Base-by-base conservation (phyloP, 169 alveolate genomes). In the Neospora caninum region DNA sequence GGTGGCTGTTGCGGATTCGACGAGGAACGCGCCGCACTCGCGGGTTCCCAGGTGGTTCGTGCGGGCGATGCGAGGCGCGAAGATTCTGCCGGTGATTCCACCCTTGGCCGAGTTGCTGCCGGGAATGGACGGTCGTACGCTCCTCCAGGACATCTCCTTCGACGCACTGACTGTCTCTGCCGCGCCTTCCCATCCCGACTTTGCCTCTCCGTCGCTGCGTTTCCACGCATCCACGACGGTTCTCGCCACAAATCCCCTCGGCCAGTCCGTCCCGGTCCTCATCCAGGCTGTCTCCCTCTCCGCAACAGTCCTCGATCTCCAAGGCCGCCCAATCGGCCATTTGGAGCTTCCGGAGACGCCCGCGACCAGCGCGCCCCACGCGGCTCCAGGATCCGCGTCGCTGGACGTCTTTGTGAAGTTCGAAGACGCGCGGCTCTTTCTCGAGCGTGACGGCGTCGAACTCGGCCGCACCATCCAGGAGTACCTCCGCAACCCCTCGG, bases 101-200 rank as follows among this genome's bases (percentile, higher is more conserved):
- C 89, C 89, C n/a, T 10, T 82, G 36, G 41, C n/a, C 20, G 64
- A 82, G 64, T 67, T 82, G 29, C 58, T 82, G 42, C 89, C 89
- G n/a, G 67, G 64, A 29, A 82, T 82, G 89, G 41, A 82, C 39
- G 39, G 31, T 2, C 43, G 22, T 2, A 9, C 13, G 25, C 89
- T 82, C 41, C 89, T 82, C 54, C 67, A 82, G 64, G 89, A 82
- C 38, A 4, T 82, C 89, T 22, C 34, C 67, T 41, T 82, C 43
- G 69, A 82, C 22, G n/a, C 89, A 0, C 67, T 82, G 67, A 42
- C 38, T 36, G 89, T 82, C 89, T 41, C 34, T 36, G 89, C 89
- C 34, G 53, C 25, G 54, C 9, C 25, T 6, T 41, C 69, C 69
- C 10, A 7, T 82, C 38, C 38, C 25, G 43, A 18, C n/a, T n/a